phyloP scores from a whole-genome alignment of 1,284 basidiomycete genomes.

The Amylostereum chailletii region DNA sequence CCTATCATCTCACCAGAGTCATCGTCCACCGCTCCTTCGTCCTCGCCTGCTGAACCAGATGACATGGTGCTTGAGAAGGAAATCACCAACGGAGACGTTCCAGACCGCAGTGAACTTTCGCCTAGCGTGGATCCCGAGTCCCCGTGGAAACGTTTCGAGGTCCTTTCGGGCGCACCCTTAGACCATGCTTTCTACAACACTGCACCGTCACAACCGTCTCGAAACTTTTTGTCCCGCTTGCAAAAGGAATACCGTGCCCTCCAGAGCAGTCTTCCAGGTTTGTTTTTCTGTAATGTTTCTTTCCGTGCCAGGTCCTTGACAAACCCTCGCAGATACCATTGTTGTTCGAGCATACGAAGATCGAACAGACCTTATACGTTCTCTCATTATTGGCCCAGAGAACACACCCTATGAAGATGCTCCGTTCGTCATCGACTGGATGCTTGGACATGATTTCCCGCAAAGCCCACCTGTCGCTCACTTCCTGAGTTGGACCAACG shows the following conservation, averaged over 20 bases:
- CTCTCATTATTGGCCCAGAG: conserved; percentile 85
- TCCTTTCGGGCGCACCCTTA: conserved; percentile 63
- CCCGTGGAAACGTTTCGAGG: conserved; percentile 70
- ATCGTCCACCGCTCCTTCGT: conserved; percentile 14
- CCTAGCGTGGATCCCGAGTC: conserved; percentile 19
- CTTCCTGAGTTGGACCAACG: conserved; percentile 92
- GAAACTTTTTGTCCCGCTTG: conserved; percentile 67
- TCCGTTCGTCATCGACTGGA: conserved; percentile 93
- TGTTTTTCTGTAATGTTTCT: conserved; percentile 13
- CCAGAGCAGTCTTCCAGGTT: conserved; percentile 74
- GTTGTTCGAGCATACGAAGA: conserved; percentile 72
- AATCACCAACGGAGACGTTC: conserved; percentile 7
- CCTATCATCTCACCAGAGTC: conserved; percentile 9
- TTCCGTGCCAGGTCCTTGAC: conserved; percentile 7
- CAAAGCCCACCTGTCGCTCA: conserved; percentile 81
- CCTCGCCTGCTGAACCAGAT: conserved; percentile 20
- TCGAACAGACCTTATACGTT: conserved; percentile 78
- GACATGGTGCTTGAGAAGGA: conserved; percentile 18
- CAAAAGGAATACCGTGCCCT: conserved; percentile 81
- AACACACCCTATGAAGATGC: conserved; percentile 93
- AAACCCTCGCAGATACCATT: conserved; percentile 45
- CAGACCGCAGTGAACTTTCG: conserved; percentile 8
- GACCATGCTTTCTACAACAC: conserved; percentile 78
- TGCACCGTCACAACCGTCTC: conserved; percentile 53
- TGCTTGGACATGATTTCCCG: conserved; percentile 83